Evolutionary conservation across 2,329 filamentous ascomycete species (phyloP).

Genomic region (Aspergillus niger): DNA sequence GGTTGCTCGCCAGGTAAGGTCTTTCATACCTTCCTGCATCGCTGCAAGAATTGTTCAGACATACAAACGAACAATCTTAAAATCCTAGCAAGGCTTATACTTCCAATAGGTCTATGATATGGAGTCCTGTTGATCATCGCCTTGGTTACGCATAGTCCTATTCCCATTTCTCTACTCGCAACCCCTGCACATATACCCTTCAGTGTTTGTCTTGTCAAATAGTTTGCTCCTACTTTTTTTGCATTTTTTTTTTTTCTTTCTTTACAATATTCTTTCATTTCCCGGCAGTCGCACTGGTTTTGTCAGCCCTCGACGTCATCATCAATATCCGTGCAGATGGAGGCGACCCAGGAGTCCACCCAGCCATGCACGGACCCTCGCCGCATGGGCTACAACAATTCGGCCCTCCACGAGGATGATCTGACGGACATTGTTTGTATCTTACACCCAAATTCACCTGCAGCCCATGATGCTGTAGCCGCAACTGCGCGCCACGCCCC

Average conservation of each 20-base stretch:
- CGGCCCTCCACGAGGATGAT: slow-evolving; percentile 78
- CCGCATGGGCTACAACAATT: slow-evolving; percentile 75
- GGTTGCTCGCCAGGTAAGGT: slow-evolving; percentile 15
- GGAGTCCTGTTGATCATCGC: slow-evolving; percentile 28
- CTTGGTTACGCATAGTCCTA: slow-evolving; percentile 27
- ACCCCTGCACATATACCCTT: slow-evolving; percentile 28
- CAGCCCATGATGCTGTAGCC: slow-evolving; percentile 71
- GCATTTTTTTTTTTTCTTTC: neutral
- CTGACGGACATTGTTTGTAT: slow-evolving; percentile 87
- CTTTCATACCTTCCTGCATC: slow-evolving; percentile 5
- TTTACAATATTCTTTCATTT: neutral
- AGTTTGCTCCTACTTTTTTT: slow-evolving; percentile 16
- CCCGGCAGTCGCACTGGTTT: neutral
- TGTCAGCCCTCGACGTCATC: neutral
- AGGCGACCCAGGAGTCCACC: slow-evolving; percentile 65
- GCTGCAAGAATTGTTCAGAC: neutral
- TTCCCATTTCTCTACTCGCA: slow-evolving; percentile 11
- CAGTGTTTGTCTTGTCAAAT: slow-evolving; percentile 17
- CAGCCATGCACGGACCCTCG: slow-evolving; percentile 81
- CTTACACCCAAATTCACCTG: slow-evolving; percentile 74
- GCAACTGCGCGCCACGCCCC: slow-evolving; percentile 55
- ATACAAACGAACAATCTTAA: neutral
- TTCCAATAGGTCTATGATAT: slow-evolving; percentile 17
- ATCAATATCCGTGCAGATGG: slow-evolving; percentile 31
- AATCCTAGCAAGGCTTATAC: slow-evolving; percentile 15